Evolutionary conservation across 352 stramenopile genomes (phyloP), one percentile per base, ranked within the genome.

Genomic region (Plasmopara halstedii): DNA sequence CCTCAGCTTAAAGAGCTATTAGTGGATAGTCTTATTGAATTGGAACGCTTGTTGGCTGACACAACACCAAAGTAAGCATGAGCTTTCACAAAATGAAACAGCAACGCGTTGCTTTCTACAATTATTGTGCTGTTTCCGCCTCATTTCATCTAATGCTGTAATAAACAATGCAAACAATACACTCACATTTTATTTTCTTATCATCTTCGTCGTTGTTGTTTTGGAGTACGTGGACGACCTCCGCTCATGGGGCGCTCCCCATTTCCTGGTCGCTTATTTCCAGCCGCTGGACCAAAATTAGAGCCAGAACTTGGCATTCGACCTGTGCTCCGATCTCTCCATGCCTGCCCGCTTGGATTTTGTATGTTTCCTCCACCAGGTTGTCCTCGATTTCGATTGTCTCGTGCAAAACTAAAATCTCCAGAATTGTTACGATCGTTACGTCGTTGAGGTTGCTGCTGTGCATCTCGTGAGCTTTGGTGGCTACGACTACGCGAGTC

Each of bases 1-100:
- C 71, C 75, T 29, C 53, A 89, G 19, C 66, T 93, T 21, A 75
- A 76, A 33, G 78, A 87, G 39, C 55, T 84, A 15, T 67, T 93
- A 13, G 74, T 87, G 13, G 56, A 84, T 38, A 93, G 78, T 36
- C 62, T 88, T 18, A 42, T 85, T 2, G 63, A 88, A 32, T 79
- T 93, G 17, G 81, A 93, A 54, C 60, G 42, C 5, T 43, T 89
- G 41, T 62, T 89, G 15, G 70, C 58, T 3, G 57, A 53, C 23
- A 77, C 66, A 3, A 61, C 62, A 19, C 43, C 57, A 14, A 67
- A 67, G 3, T 10, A 10, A 29, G 25, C 25, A 29, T 5, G 11
- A 29, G 25, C 25, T 29, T 29, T n/a, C n/a, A n/a, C n/a, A n/a
- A n/a, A n/a, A n/a, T n/a, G n/a, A n/a, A n/a, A n/a, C n/a, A n/a